phyloP scores from a whole-genome alignment of 139 green algal genomes.

The Deuterostichococcus epilithicus region DNA sequence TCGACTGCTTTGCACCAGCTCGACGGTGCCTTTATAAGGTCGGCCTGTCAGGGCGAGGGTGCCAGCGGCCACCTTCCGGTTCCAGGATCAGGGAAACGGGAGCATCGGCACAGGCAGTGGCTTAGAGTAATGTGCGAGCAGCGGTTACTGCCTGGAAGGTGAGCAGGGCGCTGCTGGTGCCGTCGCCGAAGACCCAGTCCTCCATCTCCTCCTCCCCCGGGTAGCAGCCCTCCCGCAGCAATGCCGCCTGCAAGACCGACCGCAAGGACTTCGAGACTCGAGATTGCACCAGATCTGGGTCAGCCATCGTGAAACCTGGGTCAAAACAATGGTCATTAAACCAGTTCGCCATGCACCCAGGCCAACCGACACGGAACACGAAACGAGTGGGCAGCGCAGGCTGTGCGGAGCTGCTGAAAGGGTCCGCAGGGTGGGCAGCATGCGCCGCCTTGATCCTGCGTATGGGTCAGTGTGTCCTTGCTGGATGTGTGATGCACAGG shows the following conservation, averaged over 20 bases:
- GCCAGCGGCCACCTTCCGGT: no score
- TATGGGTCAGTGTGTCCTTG: not conserved
- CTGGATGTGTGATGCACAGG: not conserved
- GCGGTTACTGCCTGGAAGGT: conserved; percentile 48
- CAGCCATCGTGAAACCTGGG: not conserved
- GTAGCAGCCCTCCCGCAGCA: conserved; percentile 58
- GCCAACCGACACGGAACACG: no score
- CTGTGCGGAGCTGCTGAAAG: no score
- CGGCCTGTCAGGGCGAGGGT: no score
- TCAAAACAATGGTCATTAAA: not conserved
- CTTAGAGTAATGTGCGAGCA: no score
- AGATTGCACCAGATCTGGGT: not conserved
- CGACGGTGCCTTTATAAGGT: no score
- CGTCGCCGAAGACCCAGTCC: conserved; percentile 49
- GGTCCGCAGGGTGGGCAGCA: no score
- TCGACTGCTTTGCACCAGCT: no score
- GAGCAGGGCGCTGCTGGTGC: conserved; percentile 34
- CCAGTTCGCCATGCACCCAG: not conserved
- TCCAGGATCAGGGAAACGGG: not conserved
- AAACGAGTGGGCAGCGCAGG: no score
- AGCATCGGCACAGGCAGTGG: not conserved
- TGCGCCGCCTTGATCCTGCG: no score
- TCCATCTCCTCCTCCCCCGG: conserved; percentile 65
- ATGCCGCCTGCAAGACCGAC: conserved; percentile 30
- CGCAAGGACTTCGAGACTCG: not conserved